Evolutionary conservation across 352 stramenopile species (phyloP), one percentile per base, ranked within the genome.

Genomic region (Globisporangium camurandrum): DNA sequence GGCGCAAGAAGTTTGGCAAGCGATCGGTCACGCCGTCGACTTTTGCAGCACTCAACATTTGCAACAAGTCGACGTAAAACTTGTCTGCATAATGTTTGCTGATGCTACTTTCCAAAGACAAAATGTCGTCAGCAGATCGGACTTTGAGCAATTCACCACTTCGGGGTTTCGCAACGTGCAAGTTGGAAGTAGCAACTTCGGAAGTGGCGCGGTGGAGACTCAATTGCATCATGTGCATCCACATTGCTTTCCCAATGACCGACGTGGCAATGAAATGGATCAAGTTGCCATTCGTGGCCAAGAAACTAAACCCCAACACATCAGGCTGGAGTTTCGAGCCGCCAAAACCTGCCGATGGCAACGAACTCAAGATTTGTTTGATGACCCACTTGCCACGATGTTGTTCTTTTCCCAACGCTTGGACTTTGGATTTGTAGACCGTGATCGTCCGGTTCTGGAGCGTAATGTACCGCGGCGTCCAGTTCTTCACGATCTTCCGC

Each of bases 401-500:
- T 46, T 85, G 80, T 39, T 88, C 76, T 54, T 89, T 88, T 37
- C 75, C 80, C 28, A 94, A 60, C 16, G 83, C 83, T 31, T 94
- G 83, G 26, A 83, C 84, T 63, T 93, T 93, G 61, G 69, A 83
- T 67, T 91, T 92, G 73, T 92, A 94, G 30, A 90, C 76, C 10
- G 80, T 83, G 31, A 92, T 51, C 9, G 76, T 86, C 45, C 75
- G 67, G 61, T 89, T 88, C 62, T 89, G 71, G 31, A 94, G 62
- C 58, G 80, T 94, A 46, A 92, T 87, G 62, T 94, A 94, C 2
- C 83, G 77, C 38, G 78, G 80, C 40, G 75, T 90, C 83, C 83
- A 94, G 67, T 78, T 91, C 70, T 92, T 92, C 47, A 94, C 83
- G 54, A 94, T 79, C 66, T 92, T 90, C 56, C 80, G 78, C 58